phyloP scores from a whole-genome alignment of 2,329 filamentous ascomycete species.

The Pyricularia grisea region DNA sequence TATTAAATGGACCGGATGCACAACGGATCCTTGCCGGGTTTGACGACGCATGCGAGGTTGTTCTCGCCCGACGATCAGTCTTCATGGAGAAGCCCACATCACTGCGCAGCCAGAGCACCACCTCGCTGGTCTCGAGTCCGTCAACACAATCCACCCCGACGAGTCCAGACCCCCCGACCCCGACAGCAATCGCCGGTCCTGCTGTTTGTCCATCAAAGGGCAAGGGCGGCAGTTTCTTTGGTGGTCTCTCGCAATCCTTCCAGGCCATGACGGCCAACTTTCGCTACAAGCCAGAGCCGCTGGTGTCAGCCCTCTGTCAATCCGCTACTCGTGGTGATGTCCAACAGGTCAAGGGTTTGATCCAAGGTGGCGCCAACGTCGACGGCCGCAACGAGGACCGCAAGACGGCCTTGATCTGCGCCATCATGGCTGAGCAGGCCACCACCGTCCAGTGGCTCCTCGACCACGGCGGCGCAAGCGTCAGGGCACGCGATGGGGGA shows the following conservation, averaged over 20 bases:
- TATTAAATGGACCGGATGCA: background rate
- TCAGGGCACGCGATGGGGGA: slow-evolving; percentile 13
- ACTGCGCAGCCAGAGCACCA: background rate
- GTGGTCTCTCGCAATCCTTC: slow-evolving; percentile 18
- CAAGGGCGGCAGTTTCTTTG: slow-evolving; percentile 1
- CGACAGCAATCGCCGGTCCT: background rate
- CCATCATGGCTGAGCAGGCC: slow-evolving; percentile 8
- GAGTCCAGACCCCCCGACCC: background rate
- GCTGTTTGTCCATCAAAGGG: background rate
- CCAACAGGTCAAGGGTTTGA: slow-evolving; percentile 9
- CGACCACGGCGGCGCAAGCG: slow-evolving; percentile 13
- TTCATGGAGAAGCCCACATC: background rate
- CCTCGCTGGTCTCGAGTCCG: background rate
- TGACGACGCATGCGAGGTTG: background rate
- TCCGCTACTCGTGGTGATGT: slow-evolving; percentile 11
- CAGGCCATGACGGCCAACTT: slow-evolving; percentile 11
- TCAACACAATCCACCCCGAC: background rate
- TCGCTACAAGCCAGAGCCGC: slow-evolving; percentile 13
- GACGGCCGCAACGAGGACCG: slow-evolving; percentile 13
- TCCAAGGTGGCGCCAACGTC: slow-evolving; percentile 11
- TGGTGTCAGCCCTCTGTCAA: slow-evolving; percentile 13
- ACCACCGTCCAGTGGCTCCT: slow-evolving; percentile 21
- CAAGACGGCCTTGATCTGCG: slow-evolving; percentile 12
- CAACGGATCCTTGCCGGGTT: background rate
- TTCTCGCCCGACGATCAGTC: background rate